Evolutionary conservation across 1,284 basidiomycete genomes (phyloP).

Genomic region (Ceratobasidium sp.): DNA sequence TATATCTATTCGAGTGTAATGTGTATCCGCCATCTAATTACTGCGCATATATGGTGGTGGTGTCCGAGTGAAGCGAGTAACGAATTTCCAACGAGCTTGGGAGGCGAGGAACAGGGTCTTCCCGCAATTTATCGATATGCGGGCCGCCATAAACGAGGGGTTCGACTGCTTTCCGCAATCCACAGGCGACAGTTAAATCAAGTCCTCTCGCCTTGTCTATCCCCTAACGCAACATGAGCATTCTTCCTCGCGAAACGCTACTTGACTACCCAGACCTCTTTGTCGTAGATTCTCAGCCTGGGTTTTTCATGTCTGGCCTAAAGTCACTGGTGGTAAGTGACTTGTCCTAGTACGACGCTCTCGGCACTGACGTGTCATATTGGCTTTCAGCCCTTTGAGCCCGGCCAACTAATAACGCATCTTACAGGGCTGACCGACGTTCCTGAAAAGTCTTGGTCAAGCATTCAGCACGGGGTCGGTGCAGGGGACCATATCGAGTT

Average conservation of each 20-base stretch:
- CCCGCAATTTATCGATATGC: too few relatives aligned
- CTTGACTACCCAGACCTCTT: conserved; percentile 15
- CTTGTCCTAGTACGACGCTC: background rate
- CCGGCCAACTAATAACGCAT: conserved; percentile 2
- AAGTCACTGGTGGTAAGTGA: conserved; percentile 3
- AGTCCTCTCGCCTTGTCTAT: too few relatives aligned
- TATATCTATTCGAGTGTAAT: too few relatives aligned
- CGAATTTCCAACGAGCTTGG: too few relatives aligned
- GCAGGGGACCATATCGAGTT: conserved; percentile 63
- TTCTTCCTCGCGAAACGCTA: conserved; percentile 17
- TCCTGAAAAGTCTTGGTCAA: conserved; percentile 50
- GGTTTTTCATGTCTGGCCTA: conserved; percentile 5
- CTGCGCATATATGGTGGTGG: too few relatives aligned
- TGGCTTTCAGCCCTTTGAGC: conserved; percentile 7
- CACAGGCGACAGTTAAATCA: too few relatives aligned
- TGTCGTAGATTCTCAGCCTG: conserved; percentile 5
- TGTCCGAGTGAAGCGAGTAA: too few relatives aligned
- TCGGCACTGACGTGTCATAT: background rate
- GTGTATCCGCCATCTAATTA: too few relatives aligned
- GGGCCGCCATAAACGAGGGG: too few relatives aligned
- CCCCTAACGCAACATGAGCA: too few relatives aligned
- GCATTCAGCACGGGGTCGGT: conserved; percentile 55
- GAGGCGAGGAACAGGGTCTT: too few relatives aligned
- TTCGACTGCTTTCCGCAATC: too few relatives aligned
- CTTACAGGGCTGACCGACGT: background rate